Conservation (phyloP, 257 asterid species). For the Primulina huaijiensis region DNA sequence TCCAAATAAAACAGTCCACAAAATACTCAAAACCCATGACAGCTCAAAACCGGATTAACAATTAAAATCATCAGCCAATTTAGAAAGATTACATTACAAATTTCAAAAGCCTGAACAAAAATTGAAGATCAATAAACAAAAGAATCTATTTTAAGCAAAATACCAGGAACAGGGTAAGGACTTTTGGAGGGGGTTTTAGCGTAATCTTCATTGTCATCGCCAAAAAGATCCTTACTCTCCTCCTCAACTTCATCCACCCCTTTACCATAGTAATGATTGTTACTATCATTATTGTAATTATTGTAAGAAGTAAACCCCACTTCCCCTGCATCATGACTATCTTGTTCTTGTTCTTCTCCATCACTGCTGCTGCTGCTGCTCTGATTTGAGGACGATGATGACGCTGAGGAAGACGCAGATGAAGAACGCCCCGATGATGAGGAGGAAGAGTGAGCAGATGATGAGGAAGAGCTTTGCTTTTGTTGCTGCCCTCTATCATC, state of each 20-base stretch:
- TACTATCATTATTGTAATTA: constrained; percentile 20
- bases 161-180: constrained; percentile 78
- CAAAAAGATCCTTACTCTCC: constrained; percentile 84
- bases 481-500: constrained; percentile 33
- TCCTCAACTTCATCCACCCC: constrained; percentile 34
- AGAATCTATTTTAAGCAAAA: neutral
- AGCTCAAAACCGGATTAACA: constrained; percentile 5
- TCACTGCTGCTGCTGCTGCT: constrained; percentile 40
- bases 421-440: constrained; percentile 51
- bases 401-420: constrained; percentile 48
- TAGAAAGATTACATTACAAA: neutral
- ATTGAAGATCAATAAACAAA: neutral
- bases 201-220: constrained; percentile 85
- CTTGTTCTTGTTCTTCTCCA: constrained; percentile 33
- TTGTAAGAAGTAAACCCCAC: constrained; percentile 38
- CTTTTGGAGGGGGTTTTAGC: constrained; percentile 62
- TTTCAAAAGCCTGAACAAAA: neutral
- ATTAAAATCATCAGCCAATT: neutral
- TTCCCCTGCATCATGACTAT: constrained; percentile 62
- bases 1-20: constrained; percentile 1
- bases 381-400: constrained; percentile 56
- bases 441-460: constrained; percentile 47
- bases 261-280: constrained; percentile 31
- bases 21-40: neutral
- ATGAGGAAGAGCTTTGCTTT: constrained; percentile 45